Base-by-base conservation (phyloP, 148 eudicot species). In the Persicaria tinctoria region DNA sequence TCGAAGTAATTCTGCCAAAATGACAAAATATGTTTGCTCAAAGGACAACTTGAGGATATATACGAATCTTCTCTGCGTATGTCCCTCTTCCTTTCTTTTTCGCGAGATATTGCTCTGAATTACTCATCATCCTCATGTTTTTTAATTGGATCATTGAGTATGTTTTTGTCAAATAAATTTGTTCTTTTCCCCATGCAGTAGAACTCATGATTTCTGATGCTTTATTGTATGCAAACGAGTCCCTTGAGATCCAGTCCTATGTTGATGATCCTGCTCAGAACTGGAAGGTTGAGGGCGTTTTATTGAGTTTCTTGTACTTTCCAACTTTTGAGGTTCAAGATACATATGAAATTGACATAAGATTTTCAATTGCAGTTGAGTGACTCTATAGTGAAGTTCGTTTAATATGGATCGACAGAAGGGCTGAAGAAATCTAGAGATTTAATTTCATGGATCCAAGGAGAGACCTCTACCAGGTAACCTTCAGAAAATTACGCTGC, bases 121-220 rank as follows among this genome's bases (percentile, higher is more conserved):
- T n/a, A n/a, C n/a, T n/a, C n/a, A n/a, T n/a, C n/a, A n/a, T n/a
- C n/a, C n/a, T n/a, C n/a, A n/a, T n/a, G n/a, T n/a, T n/a, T n/a
- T n/a, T n/a, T 46, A 8, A 20, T 46, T 27, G 8, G 8, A 12
- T 32, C 47, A 27, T 23, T 0, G 41, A 66, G 47, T 41, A 13
- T 12, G 12, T 12, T 66, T 44, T 70, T 64, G 32, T 16, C 45
- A 14, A 3, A 11, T 14, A 70, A 3, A 32, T 32, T 56, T 16
- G 8, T 9, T 32, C 5, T 66, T 41, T 44, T 53, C 72, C 55
- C 44, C 89, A 95, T 97, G 97, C 91, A 48, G 82, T 95, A 76
- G 99, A 92, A 77, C 87, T 90, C 59, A 95, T 95, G 99, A 83
- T 95, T 46, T 86, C 85, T 57, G 99, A 95, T 92, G 99, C 99